Base-by-base conservation (phyloP, 495 filamentous ascomycete genomes). In the Durotheca rogersii region DNA sequence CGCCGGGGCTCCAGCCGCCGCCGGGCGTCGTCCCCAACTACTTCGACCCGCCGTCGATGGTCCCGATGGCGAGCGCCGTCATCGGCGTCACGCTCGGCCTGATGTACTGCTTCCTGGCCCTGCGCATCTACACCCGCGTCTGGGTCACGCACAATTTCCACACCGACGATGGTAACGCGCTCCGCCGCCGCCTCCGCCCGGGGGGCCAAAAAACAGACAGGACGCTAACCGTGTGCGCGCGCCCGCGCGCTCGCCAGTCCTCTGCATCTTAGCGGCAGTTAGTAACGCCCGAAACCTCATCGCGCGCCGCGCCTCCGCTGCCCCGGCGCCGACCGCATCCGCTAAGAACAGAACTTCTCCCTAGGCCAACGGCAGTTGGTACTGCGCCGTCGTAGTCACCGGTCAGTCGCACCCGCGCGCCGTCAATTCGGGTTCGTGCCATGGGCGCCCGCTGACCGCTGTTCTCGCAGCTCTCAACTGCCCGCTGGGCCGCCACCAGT, bases 1-100 rank as follows among this genome's bases (percentile, higher is more conserved):
- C n/a, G n/a, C 47, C 60, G 1, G 51, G 41, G 6, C 27, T 53
- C n/a, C 18, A 36, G n/a, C 55, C 60, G 19, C 60, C 60, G 12
- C 25, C 31, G 0, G 60, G 55, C 0, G 43, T 47, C 3, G 25
- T 38, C 14, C 47, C 46, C 7, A 40, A 62, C 18, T 62, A 56
- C n/a, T 27, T 45, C 17, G 17, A 53, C 20, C 52, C 56, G 6
- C 15, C 40, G 11, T 42, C 56, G 19, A 46, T 46, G 3, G 51
- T 27, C 5, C 37, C 34, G 12, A 16, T 39, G 1, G 34, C 41
- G n/a, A 47, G 16, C 14, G 43, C 48, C 14, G 40, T 58, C 17
- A 45, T 41, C 1, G 42, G 42, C 36, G 16, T 58, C 9, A 47
- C 47, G 1, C 40, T 51, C 19, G 47, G 10, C 2, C 18, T 58